Percentiles rank a stretch among this genome's conserved stretches.
phyloP scores from a whole-genome alignment of 768 basidiomycete genomes.

The Boletellus sp. region DNA sequence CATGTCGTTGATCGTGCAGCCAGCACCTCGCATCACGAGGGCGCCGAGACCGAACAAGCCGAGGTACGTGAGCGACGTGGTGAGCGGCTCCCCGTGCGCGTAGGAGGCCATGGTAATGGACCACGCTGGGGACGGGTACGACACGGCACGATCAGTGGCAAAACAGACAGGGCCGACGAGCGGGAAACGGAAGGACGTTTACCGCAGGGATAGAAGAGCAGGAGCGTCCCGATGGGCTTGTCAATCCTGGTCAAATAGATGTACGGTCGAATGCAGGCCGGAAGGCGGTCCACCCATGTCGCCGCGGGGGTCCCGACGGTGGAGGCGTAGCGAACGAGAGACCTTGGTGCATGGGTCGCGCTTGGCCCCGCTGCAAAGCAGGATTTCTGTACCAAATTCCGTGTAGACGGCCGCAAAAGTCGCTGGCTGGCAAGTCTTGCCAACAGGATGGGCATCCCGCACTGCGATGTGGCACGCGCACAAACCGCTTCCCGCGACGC shows the following conservation, averaged over 20 bases:
- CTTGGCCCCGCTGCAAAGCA: neutral
- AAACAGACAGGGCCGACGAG: too few species aligned
- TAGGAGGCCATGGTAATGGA: slow-evolving; percentile 97
- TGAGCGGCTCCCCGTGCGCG: slow-evolving; percentile 61
- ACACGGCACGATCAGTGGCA: neutral
- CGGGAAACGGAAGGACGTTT: slow-evolving; percentile 27
- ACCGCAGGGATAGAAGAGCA: slow-evolving; percentile 96
- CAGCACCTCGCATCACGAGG: slow-evolving; percentile 94
- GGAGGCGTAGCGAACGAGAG: slow-evolving; percentile 16
- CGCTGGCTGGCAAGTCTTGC: neutral
- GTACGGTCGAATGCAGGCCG: slow-evolving; percentile 66
- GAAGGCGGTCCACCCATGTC: slow-evolving; percentile 69
- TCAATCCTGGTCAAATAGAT: slow-evolving; percentile 84
- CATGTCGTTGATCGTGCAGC: slow-evolving; percentile 98
- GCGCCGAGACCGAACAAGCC: slow-evolving; percentile 87
- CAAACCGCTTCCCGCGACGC: neutral
- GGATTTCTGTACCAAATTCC: neutral
- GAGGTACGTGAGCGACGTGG: slow-evolving; percentile 70
- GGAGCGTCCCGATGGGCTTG: slow-evolving; percentile 91
- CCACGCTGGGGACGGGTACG: slow-evolving; percentile 94
- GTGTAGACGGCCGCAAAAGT: neutral
- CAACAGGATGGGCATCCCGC: slow-evolving; percentile 11
- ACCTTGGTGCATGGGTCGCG: neutral
- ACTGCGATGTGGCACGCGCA: neutral
- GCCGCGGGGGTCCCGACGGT: slow-evolving; percentile 18